Evolutionary conservation across 2,329 filamentous ascomycete species (phyloP).

Genomic region (Arthrobotrys iridis): DNA sequence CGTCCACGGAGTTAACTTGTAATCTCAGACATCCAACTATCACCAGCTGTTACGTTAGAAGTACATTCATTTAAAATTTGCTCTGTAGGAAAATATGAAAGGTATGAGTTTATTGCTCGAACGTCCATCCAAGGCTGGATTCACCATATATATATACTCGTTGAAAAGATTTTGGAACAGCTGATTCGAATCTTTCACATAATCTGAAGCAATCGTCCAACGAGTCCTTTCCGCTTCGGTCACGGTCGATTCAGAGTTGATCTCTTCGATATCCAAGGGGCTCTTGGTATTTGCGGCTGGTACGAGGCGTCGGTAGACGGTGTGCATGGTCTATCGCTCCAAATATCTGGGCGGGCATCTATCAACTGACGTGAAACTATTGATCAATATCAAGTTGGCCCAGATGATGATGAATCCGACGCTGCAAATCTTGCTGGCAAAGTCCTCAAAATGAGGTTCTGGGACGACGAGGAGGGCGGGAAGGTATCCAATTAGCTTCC

Average conservation of each 20-base stretch:
- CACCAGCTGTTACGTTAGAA: neutral
- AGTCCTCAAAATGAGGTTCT: slow-evolving; percentile 87
- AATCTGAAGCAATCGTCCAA: slow-evolving; percentile 80
- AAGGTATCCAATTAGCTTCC: slow-evolving; percentile 63
- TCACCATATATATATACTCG: neutral
- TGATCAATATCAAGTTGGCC: slow-evolving; percentile 69
- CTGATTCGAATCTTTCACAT: slow-evolving; percentile 13
- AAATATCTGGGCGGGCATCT: neutral
- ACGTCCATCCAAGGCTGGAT: no score
- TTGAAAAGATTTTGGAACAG: slow-evolving; percentile 62
- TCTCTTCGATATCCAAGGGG: slow-evolving; percentile 91
- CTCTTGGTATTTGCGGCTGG: slow-evolving; percentile 85
- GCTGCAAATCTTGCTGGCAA: slow-evolving; percentile 84
- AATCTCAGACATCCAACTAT: neutral
- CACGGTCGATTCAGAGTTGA: slow-evolving; percentile 86
- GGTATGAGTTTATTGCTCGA: no score
- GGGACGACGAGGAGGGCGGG: slow-evolving; percentile 80
- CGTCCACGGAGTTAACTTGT: slow-evolving; percentile 20
- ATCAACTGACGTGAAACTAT: slow-evolving; percentile 1
- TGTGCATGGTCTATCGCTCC: slow-evolving; percentile 34
- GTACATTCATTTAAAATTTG: no score
- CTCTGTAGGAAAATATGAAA: slow-evolving; percentile 32
- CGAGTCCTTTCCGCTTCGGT: slow-evolving; percentile 95
- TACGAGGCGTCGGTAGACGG: slow-evolving; percentile 51
- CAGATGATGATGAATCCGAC: slow-evolving; percentile 89